Evolutionary conservation across 352 stramenopile species (phyloP).

Genomic region (Phytophthora brassicae): DNA sequence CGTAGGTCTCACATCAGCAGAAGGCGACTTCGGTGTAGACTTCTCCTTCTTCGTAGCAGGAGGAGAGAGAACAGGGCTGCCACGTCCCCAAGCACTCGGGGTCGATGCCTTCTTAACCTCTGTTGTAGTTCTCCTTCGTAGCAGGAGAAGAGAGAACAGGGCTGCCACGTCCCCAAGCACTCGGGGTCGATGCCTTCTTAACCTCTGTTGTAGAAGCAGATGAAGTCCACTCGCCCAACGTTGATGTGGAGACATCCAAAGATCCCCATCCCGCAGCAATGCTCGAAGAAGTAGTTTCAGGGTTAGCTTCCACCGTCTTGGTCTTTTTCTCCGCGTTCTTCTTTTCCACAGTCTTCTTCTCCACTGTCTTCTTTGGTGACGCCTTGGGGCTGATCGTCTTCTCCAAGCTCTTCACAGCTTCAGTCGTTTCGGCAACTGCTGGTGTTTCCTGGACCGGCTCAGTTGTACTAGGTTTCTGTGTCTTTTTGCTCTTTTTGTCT

Average conservation of each 20-base stretch:
- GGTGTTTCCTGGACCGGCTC: conserved; percentile 15
- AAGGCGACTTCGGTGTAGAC: conserved; percentile 33
- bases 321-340: conserved; percentile 21
- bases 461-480: conserved; percentile 22
- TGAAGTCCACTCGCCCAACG: conserved; percentile 67
- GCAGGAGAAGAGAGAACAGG: conserved; percentile 46
- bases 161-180: conserved; percentile 66
- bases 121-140: conserved; percentile 22
- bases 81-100: conserved; percentile 67
- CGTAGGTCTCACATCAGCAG: conserved; percentile 39
- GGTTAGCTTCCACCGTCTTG: conserved; percentile 45
- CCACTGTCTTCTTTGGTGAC: conserved; percentile 35
- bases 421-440: conserved; percentile 24
- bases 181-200: conserved; percentile 56
- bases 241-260: conserved; percentile 63
- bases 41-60: conserved; percentile 20
- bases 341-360: conserved; percentile 26
- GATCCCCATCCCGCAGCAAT: conserved; percentile 64
- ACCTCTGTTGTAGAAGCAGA: conserved; percentile 41
- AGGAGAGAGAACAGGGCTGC: conserved; percentile 55
- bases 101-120: too few species aligned
- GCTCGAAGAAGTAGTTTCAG: conserved; percentile 32
- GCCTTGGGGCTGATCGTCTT: conserved; percentile 35
- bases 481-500: conserved; percentile 46
- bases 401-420: conserved; percentile 30